Base-by-base conservation (phyloP, 441 rosid genomes). In the Populus hybrid region DNA sequence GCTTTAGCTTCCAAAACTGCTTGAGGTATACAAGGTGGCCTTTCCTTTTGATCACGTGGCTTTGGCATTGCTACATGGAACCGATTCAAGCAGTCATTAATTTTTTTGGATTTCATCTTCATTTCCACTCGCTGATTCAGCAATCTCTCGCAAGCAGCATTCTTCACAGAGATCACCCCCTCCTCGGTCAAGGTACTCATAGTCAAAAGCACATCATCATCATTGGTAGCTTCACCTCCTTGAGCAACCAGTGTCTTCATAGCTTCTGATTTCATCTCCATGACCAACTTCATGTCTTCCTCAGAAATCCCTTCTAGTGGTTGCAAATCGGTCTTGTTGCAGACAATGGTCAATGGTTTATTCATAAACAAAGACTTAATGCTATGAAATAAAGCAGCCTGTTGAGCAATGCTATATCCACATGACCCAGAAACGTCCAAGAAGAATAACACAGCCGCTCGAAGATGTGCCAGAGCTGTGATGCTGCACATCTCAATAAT, bases 401-500 rank as follows among this genome's bases (percentile, higher is more conserved):
- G 98, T 80, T 94, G 98, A 50, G 95, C 95, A 82, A 94, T 91
- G 75, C 85, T 93, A 85, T 89, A 94, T 19, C 98, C 98, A 85
- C 98, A 94, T 3, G 93, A 88, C 3, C 97, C 97, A 0, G 97
- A 92, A 65, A 91, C 83, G 68, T 93, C 98, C 81, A 92, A 67
- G 85, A 90, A 92, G 85, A 91, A 91, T 80, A 92, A 71, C 5
- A 93, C 90, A 64, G 91, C 87, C 40, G 91, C 87, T 28, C 88
- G 82, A 42, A 91, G 85, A 86, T 89, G 92, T 6, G 90, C 90
- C 78, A 92, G 75, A 32, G 93, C 93, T 0, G 89, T 86, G 32
- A 93, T 86, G 77, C 97, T 92, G 87, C 97, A 94, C 98, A 91
- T 94, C 82, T 89, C 92, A 82, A 94, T 93, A 46, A 93, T 93